These are phyloP conservation scores for Barnettozyma populi DNA, from an alignment of 805 yeast genomes.

Conservation along the genomic window DNA sequence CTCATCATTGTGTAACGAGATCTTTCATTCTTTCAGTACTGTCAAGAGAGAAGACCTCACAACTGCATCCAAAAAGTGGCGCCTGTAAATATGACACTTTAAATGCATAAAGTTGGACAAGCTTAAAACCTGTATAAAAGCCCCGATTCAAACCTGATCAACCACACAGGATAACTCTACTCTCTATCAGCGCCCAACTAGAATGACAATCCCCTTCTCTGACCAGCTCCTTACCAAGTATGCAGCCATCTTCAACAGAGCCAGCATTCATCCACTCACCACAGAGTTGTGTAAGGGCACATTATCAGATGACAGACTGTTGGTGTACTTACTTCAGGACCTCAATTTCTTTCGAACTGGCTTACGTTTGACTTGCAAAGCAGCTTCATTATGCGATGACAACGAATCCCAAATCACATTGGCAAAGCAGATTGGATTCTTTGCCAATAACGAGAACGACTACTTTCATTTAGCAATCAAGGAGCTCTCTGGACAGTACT, in stretches of 20 bases:
- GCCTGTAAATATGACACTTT: too few relatives aligned
- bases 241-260: slow-evolving; percentile 6
- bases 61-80: too few relatives aligned
- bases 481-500: slow-evolving; percentile 19
- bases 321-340: slow-evolving; percentile 44
- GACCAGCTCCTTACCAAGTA: slow-evolving; percentile 7
- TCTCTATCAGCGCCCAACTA: neutral
- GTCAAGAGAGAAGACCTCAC: too few relatives aligned
- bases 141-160: neutral
- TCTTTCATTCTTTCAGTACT: too few relatives aligned
- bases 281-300: slow-evolving; percentile 41
- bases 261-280: slow-evolving; percentile 13
- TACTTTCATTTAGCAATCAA: slow-evolving; percentile 36
- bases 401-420: slow-evolving; percentile 33
- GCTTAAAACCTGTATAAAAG: neutral
- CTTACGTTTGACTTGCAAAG: slow-evolving; percentile 38
- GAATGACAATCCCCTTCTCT: slow-evolving; percentile 6
- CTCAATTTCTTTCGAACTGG: slow-evolving; percentile 40
- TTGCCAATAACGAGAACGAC: slow-evolving; percentile 42
- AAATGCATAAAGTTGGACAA: neutral
- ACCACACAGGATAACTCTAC: too few relatives aligned
- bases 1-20: too few relatives aligned
- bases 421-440: slow-evolving; percentile 47
- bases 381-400: slow-evolving; percentile 39
- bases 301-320: slow-evolving; percentile 36